Conservation (phyloP, 202 grass and related monocot species). For the Eragrostis tef region DNA sequence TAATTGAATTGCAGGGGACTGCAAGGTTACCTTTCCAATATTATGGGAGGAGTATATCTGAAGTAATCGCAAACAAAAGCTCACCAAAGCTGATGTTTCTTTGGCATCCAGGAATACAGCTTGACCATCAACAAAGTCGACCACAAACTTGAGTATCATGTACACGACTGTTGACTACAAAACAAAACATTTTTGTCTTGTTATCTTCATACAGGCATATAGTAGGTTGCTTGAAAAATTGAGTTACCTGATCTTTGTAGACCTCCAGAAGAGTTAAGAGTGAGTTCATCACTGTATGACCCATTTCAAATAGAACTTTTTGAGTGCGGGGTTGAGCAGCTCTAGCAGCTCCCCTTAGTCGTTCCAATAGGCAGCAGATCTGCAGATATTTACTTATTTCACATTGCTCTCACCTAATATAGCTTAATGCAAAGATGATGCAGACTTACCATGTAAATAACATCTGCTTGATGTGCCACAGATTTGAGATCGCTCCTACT, state of each 20-base stretch:
- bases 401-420: slow-evolving; percentile 44
- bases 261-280: slow-evolving; percentile 85
- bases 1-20: slow-evolving; percentile 29
- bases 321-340: slow-evolving; percentile 89
- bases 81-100: slow-evolving; percentile 89
- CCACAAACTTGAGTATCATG: slow-evolving; percentile 97
- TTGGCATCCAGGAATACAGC: slow-evolving; percentile 84
- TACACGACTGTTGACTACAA: slow-evolving; percentile 85
- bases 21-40: slow-evolving; percentile 82
- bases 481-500: slow-evolving; percentile 83
- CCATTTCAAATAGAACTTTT: slow-evolving; percentile 96
- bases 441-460: slow-evolving; percentile 75
- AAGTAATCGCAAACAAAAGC: slow-evolving; percentile 84
- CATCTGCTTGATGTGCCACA: slow-evolving; percentile 88
- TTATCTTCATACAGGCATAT: slow-evolving; percentile 35
- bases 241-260: slow-evolving; percentile 88
- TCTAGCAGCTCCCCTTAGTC: slow-evolving; percentile 92
- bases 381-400: slow-evolving; percentile 53
- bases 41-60: slow-evolving; percentile 96
- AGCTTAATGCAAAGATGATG: slow-evolving; percentile 49
- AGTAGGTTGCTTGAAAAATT: slow-evolving; percentile 34
- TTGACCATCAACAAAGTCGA: slow-evolving; percentile 98
- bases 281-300: slow-evolving; percentile 77
- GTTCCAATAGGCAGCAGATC: slow-evolving; percentile 93
- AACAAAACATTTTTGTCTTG: slow-evolving; percentile 4